Conservation (phyloP, 257 asterid species). For the Nicotiana noctiflora region DNA sequence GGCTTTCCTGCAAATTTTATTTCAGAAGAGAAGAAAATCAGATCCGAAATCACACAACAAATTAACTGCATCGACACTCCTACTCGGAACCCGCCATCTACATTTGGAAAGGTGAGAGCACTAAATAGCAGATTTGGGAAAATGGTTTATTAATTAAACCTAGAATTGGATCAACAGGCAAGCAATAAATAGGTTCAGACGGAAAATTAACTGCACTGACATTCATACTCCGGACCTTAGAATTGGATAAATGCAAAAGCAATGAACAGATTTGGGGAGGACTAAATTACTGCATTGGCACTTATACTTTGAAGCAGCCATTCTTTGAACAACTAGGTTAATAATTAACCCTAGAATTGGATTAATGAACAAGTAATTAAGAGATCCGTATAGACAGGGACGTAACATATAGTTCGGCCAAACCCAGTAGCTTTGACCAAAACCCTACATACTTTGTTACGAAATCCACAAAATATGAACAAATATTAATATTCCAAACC, state of each 20-base stretch:
- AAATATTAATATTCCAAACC: no score
- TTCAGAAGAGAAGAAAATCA: background rate
- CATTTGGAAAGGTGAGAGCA: background rate
- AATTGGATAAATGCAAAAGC: conserved; percentile 9
- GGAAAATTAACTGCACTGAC: background rate
- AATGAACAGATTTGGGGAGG: background rate
- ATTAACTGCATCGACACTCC: background rate
- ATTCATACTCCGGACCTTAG: conserved; percentile 2
- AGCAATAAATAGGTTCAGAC: background rate
- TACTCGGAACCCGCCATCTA: background rate
- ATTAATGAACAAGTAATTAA: no score
- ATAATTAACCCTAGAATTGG: background rate
- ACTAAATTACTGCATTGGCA: background rate
- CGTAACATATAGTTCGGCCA: no score
- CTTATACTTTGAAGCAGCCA: background rate
- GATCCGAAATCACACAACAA: background rate
- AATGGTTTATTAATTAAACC: background rate
- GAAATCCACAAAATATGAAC: no score
- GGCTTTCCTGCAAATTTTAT: conserved; percentile 25
- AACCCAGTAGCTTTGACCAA: no score
- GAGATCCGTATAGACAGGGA: no score
- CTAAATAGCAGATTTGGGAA: background rate
- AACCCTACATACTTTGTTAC: no score
- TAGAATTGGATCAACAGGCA: conserved; percentile 9
- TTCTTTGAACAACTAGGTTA: background rate